These are phyloP conservation scores for Penicillium frequentans DNA, from an alignment of 2,329 filamentous ascomycete genomes.

Conservation along the genomic window DNA sequence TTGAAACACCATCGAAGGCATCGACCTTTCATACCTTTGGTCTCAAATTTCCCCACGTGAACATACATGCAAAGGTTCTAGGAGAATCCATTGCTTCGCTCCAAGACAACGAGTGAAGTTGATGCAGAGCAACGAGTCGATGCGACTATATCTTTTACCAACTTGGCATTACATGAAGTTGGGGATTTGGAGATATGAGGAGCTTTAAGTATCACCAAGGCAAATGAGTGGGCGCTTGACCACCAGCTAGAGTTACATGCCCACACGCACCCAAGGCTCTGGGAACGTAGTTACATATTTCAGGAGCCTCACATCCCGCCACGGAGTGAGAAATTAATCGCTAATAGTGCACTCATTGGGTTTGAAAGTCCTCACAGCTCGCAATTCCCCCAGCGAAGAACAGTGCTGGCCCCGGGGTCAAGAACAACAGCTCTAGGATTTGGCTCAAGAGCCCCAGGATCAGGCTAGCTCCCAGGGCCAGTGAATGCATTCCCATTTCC, in stretches of 20 bases:
- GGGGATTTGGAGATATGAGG: neutral
- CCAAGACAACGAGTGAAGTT: no score
- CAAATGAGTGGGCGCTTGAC: neutral
- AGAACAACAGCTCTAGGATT: neutral
- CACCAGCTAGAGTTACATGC: neutral
- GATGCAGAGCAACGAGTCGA: neutral
- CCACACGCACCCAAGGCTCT: neutral
- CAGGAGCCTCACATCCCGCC: neutral
- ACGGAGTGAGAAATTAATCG: neutral
- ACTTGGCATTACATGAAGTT: neutral
- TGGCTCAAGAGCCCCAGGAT: neutral
- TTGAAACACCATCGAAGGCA: neutral
- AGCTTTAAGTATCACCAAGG: neutral
- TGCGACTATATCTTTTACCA: neutral
- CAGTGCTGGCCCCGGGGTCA: neutral
- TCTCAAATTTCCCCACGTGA: neutral
- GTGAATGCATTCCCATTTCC: neutral
- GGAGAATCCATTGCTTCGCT: no score
- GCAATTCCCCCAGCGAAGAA: neutral
- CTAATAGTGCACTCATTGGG: neutral
- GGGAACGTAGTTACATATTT: neutral
- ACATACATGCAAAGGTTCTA: no score
- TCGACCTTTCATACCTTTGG: conserved; percentile 2
- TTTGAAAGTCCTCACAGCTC: neutral
- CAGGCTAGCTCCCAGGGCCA: neutral